phyloP scores from a whole-genome alignment of 1,139 yeast genomes.

The Taphrina populina region DNA sequence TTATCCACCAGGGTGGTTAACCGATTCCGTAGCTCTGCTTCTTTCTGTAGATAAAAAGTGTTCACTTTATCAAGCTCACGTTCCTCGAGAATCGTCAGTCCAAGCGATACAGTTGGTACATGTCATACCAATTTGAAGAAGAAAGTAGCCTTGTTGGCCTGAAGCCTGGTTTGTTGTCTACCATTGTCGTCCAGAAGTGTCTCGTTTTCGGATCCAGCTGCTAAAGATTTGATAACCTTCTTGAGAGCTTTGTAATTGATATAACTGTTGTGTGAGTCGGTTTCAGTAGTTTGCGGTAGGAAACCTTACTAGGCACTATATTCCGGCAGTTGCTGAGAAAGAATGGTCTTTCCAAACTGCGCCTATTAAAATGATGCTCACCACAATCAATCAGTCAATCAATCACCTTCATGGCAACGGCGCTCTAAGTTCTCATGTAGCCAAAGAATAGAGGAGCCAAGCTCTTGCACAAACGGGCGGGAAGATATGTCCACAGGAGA shows the following conservation, averaged over 20 bases:
- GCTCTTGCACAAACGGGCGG: no score
- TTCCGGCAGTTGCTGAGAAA: conserved; percentile 29
- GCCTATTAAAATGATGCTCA: no score
- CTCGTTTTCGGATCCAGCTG: conserved; percentile 42
- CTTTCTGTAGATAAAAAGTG: conserved; percentile 82
- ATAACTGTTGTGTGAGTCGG: neutral
- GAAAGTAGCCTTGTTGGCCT: conserved; percentile 89
- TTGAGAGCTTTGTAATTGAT: conserved; percentile 91
- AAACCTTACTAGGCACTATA: conserved; percentile 22
- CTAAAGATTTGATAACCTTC: conserved; percentile 53
- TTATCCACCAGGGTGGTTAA: conserved; percentile 3
- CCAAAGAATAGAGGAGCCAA: no score
- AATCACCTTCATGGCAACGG: no score
- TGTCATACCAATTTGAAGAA: conserved; percentile 64
- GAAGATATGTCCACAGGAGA: no score
- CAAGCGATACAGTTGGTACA: no score
- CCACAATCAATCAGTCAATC: no score
- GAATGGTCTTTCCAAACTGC: conserved; percentile 30
- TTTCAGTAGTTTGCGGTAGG: no score
- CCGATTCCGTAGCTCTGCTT: conserved; percentile 57
- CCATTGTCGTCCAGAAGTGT: conserved; percentile 26
- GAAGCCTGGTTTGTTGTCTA: conserved; percentile 58
- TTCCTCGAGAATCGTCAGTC: conserved; percentile 48
- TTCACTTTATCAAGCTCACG: conserved; percentile 94
- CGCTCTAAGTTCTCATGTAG: no score